Evolutionary conservation across 257 asterid genomes (phyloP).

Genomic region (Coffea eugenioides): DNA sequence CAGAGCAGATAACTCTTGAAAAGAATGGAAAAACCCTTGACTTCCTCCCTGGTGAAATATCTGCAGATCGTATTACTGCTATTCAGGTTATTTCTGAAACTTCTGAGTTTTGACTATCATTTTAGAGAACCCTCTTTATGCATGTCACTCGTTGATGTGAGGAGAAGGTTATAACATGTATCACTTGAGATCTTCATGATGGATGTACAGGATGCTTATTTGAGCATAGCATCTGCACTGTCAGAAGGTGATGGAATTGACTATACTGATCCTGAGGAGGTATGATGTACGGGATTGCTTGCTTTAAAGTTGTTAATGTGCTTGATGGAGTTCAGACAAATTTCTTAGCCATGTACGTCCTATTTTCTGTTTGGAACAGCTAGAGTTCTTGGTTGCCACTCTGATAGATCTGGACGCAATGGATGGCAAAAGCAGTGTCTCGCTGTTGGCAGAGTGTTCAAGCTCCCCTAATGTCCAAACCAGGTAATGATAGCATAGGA

Average conservation of each 20-base stretch:
- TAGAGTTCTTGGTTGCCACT: conserved; percentile 80
- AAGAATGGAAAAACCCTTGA: conserved; percentile 75
- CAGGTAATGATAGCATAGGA: conserved; percentile 39
- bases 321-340: not conserved
- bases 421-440: conserved; percentile 92
- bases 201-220: conserved; percentile 72
- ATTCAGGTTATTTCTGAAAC: conserved; percentile 51
- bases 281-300: conserved; percentile 21
- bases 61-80: conserved; percentile 66
- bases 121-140: not conserved
- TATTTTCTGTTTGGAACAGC: conserved; percentile 47
- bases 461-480: conserved; percentile 90
- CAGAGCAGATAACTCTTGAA: conserved; percentile 63
- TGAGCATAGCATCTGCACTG: conserved; percentile 84
- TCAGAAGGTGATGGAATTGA: conserved; percentile 96
- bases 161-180: not conserved
- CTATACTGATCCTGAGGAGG: conserved; percentile 98
- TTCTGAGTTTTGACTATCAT: not conserved
- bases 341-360: conserved; percentile 11
- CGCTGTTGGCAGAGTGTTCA: conserved; percentile 83
- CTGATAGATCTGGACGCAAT: conserved; percentile 95
- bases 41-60: conserved; percentile 63
- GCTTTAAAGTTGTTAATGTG: not conserved
- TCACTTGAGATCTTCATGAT: conserved; percentile 1
- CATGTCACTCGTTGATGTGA: not conserved